A percentile compares a stretch with the other conserved stretches of the same genome.
Evolutionary conservation across 352 stramenopile genomes (phyloP).

Genomic region (Phytophthora colocasiae): DNA sequence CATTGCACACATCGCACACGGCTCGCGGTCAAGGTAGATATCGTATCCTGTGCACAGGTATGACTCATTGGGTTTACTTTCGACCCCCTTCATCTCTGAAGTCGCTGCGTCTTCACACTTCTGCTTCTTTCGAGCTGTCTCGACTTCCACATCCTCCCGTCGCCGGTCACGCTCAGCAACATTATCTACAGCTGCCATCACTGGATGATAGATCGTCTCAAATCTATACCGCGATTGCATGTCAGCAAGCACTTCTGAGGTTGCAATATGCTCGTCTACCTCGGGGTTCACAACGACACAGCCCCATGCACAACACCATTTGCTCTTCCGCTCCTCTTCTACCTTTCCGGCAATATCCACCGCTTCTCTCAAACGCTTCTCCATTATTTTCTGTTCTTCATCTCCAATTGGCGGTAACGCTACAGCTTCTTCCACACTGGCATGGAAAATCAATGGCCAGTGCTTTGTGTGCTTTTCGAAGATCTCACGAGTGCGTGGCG

Average conservation of each 20-base stretch:
- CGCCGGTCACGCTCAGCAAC: slow-evolving; percentile 70
- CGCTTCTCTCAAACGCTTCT: slow-evolving; percentile 37
- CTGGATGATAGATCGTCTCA: slow-evolving; percentile 62
- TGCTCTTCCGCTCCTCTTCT: slow-evolving; percentile 15
- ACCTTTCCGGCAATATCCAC: slow-evolving; percentile 30
- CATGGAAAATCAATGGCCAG: slow-evolving; percentile 86
- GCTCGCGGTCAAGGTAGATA: slow-evolving; percentile 85
- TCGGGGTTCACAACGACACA: slow-evolving; percentile 68
- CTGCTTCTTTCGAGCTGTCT: slow-evolving; percentile 46
- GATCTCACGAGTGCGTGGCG: slow-evolving; percentile 62
- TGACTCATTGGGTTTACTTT: slow-evolving; percentile 41
- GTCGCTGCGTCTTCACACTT: slow-evolving; percentile 19
- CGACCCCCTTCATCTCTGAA: not conserved
- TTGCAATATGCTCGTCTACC: slow-evolving; percentile 39
- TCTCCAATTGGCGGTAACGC: slow-evolving; percentile 50
- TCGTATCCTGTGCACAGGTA: slow-evolving; percentile 93
- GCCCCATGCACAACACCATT: slow-evolving; percentile 47
- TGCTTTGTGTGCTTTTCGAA: slow-evolving; percentile 66
- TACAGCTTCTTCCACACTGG: slow-evolving; percentile 60
- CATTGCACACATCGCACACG: slow-evolving; percentile 92
- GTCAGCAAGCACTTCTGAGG: slow-evolving; percentile 24
- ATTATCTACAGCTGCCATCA: slow-evolving; percentile 73
- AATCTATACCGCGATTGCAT: slow-evolving; percentile 44
- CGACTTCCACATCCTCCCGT: slow-evolving; percentile 30
- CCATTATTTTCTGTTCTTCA: slow-evolving; percentile 39